Evolutionary conservation across 352 stramenopile genomes (phyloP), one percentile per base, ranked within the genome.

Genomic region (Globisporangium nagaii): DNA sequence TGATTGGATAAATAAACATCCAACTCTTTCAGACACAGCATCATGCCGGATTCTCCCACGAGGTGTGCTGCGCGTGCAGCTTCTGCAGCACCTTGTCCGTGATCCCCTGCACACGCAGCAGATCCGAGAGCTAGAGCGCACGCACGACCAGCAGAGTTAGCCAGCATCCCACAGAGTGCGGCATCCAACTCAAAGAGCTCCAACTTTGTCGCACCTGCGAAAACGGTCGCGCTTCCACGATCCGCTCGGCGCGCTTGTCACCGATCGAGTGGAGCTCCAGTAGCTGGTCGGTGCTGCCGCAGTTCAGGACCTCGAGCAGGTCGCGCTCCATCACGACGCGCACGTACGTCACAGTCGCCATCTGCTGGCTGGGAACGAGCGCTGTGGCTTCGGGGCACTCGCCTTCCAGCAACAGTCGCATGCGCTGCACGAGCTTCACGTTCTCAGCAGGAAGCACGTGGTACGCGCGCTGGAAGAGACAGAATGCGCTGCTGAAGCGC

Each of bases 401-500:
- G 19, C 24, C n/a, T 24, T 71, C 66, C 3, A 85, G 54, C 1
- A 84, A 48, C 2, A 63, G 55, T 27, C 53, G 25, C 22, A 84
- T 60, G 17, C 78, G 73, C 43, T 79, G 71, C 0, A 57, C 47
- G 8, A 88, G 54, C 62, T 76, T 84, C 10, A 61, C 42, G 60
- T 70, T 86, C 46, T 69, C 56, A 13, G 70, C 66, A 2, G 75
- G 71, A 2, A 88, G 65, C 25, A 84, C 45, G 22, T 79, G 58
- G 36, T 67, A 71, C 15, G 78, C 73, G 9, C 71, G 70, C 53
- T 75, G 78, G 52, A 88, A 84, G 36, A 86, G 60, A n/a, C 61
- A 65, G 51, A 68, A 73, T 12, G 77, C 69, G 1, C 58, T 79
- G 6, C 37, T 34, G 17, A 68, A 63, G 9, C 62, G 71, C 52